Evolutionary conservation across 1,139 yeast genomes (phyloP).

Genomic region (Lodderomyces theae): DNA sequence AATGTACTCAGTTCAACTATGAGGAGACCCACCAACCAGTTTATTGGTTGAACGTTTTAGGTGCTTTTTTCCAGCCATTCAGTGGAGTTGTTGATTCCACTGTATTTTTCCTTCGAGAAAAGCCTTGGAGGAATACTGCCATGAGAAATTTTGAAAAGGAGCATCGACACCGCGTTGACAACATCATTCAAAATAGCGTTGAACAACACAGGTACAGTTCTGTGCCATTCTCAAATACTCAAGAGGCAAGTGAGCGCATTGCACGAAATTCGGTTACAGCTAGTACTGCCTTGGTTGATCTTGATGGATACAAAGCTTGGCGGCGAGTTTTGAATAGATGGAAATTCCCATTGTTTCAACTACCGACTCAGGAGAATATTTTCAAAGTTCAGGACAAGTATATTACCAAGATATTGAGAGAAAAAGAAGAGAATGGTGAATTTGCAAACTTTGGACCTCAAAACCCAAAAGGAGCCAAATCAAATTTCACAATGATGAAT

Average conservation of each 20-base stretch:
- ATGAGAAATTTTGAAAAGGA: conserved; percentile 41
- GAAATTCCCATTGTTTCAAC: conserved; percentile 40
- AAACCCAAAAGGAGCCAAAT: not conserved
- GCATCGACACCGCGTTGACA: conserved; percentile 30
- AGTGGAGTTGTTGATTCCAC: conserved; percentile 75
- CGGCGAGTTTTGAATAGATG: conserved; percentile 34
- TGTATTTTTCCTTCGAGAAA: conserved; percentile 75
- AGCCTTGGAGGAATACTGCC: conserved; percentile 63
- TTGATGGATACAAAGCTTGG: conserved; percentile 30
- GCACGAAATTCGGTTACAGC: conserved; percentile 27
- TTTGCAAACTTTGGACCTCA: not conserved
- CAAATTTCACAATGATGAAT: not conserved
- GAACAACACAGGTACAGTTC: conserved; percentile 7
- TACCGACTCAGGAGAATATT: conserved; percentile 41
- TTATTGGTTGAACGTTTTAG: conserved; percentile 63
- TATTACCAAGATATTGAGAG: conserved; percentile 17
- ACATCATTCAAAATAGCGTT: conserved; percentile 15
- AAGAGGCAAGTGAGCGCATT: conserved; percentile 22
- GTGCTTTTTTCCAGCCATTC: conserved; percentile 77
- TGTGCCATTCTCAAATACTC: conserved; percentile 5
- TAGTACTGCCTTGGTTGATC: conserved; percentile 24
- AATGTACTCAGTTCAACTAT: conserved; percentile 55
- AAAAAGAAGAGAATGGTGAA: not conserved
- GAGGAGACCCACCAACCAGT: conserved; percentile 50
- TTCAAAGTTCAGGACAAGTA: conserved; percentile 26